Evolutionary conservation across 805 yeast species (phyloP), one percentile per base, ranked within the genome.

Genomic region (Kregervanrija delftensis): DNA sequence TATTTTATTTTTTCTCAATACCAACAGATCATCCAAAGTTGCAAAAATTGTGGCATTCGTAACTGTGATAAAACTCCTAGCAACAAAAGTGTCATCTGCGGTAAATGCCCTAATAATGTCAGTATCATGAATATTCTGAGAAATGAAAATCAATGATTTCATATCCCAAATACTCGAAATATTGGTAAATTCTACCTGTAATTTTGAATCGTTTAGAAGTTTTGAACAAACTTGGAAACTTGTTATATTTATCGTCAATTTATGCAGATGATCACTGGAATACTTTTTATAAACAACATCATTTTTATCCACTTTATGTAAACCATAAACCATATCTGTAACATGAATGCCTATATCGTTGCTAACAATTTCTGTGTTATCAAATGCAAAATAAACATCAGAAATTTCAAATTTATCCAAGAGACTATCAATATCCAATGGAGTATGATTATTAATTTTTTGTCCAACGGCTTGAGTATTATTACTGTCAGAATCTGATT

Each of bases 11-110:
- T 15, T 5, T 37, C 28, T 22, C 28, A 22, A 8, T 22, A 6
- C 33, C 11, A 44, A 14, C 1, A 52, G 11, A 40, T 57, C 60
- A 31, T 51, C 49, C 6, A 59, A 12, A 12, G 50, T 34, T 6
- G 54, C 37, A 15, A 45, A 46, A 5, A 49, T 4, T 3, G 56
- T 45, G 10, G 52, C 33, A 17, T 53, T 53, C 11, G 57, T 52
- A 11, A 53, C 30, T 4, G 60, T 47, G 4, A 58, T 16, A 15
- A 54, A 53, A 6, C 55, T 52, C 40, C 52, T 53, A 11, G 56
- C 46, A 40, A 59, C 37, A 30, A 53, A 57, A 8, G 51, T 16
- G 28, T 52, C 55, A 8, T 47, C 47, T n/a, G 34, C 35, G 2
- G 51, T 39, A 11, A 53, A 30, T 5, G 36, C 10, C 11, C 44